Evolutionary conservation across 78 protist genomes (phyloP).

Genomic region (slime mould (Dictyostelium discoideum)): DNA sequence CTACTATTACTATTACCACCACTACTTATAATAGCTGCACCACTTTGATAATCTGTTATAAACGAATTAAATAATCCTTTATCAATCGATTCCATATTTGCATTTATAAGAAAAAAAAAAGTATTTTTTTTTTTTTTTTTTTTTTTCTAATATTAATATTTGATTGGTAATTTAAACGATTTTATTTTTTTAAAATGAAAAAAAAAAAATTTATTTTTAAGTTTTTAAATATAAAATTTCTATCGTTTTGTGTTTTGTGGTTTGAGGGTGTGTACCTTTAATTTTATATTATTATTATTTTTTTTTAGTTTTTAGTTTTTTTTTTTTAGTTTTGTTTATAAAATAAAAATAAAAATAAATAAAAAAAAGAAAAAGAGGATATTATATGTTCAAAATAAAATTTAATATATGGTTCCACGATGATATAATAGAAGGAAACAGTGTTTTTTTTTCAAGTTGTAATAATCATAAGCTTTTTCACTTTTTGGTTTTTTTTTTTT

Average conservation of each 20-base stretch:
- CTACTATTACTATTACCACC: background rate
- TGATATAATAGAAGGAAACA: background rate
- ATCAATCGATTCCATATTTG: background rate
- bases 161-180: background rate
- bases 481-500: background rate
- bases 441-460: background rate
- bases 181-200: no score
- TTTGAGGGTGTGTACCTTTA: background rate
- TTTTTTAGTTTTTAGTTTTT: background rate
- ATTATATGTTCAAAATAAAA: background rate
- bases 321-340: background rate
- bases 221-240: background rate
- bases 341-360: no score
- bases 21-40: background rate
- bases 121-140: no score
- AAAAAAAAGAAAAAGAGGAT: background rate
- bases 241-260: background rate
- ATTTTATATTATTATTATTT: background rate
- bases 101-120: background rate
- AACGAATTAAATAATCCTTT: background rate
- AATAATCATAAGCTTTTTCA: background rate
- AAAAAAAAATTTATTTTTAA: no score
- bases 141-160: background rate
- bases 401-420: background rate
- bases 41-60: background rate